Evolutionary conservation across 2,329 filamentous ascomycete genomes (phyloP).

Genomic region (Cladosporium phlei): DNA sequence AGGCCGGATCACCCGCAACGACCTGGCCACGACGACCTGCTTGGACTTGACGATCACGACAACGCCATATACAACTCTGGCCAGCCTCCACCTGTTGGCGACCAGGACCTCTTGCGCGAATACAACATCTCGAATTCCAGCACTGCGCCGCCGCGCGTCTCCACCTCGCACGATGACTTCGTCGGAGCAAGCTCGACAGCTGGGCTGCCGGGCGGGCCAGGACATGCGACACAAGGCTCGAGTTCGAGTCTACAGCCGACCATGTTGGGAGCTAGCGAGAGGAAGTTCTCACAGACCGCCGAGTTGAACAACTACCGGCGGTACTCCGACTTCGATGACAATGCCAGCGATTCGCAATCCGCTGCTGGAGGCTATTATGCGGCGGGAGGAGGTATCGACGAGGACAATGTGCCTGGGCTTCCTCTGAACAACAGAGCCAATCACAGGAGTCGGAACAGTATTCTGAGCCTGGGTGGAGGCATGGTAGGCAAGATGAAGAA

Average conservation of each 20-base stretch:
- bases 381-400: constrained; percentile 56
- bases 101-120: constrained; percentile 72
- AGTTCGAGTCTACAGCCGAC: constrained; percentile 33
- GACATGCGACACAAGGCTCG: constrained; percentile 32
- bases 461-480: constrained; percentile 79
- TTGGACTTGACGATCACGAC: constrained; percentile 62
- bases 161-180: constrained; percentile 92
- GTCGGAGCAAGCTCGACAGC: constrained; percentile 58
- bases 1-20: constrained; percentile 50
- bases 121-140: constrained; percentile 67
- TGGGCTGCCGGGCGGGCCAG: constrained; percentile 42
- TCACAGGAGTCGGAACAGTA: constrained; percentile 70
- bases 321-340: constrained; percentile 80
- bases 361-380: constrained; percentile 62
- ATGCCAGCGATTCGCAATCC: constrained; percentile 31
- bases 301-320: constrained; percentile 83
- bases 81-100: constrained; percentile 71
- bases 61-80: constrained; percentile 69
- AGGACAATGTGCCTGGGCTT: constrained; percentile 48
- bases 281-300: constrained; percentile 68
- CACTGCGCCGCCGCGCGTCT: constrained; percentile 65
- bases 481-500: constrained; percentile 83
- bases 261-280: constrained; percentile 33
- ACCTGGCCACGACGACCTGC: constrained; percentile 46
- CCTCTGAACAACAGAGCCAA: constrained; percentile 48